Evolutionary conservation across 805 yeast genomes (phyloP), one percentile per base, ranked within the genome.

Genomic region (Myxozyma lipomycoides): DNA sequence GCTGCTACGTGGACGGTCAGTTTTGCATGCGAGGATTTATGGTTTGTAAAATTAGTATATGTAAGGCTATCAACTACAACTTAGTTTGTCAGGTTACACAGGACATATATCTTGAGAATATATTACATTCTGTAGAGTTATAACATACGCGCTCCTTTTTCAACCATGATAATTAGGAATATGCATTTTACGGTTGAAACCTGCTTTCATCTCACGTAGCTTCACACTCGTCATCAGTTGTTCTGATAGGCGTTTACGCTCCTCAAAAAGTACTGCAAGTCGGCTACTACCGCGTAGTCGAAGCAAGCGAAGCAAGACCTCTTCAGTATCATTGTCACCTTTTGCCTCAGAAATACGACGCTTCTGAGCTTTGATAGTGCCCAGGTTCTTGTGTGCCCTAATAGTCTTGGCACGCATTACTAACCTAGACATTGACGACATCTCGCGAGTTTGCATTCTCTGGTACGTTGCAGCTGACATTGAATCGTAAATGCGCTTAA

Each of bases 281-380:
- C 73, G 73, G 37, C 71, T 69, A 45, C 83, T 83, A 21, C 81
- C 86, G 51, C 82, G 78, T 35, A 89, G 73, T 23, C 89, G 68
- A 47, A 91, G 64, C 15, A 88, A 73, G 44, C 97, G 74, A 53
- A 91, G 67, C 4, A 90, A 73, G 10, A 88, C 75, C 59, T 87
- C 87, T 59, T 86, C 90, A 24, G 73, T 69, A 1, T 70, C 62
- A 7, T 75, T 74, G 17, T 73, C 68, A n/a, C 70, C 67, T 38
- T 70, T 69, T 1, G 76, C 79, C 26, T 72, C 74, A 12, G 70
- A 67, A 10, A 76, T 70, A 19, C 77, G 75, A 15, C 70, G 66
- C 49, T 74, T 75, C 7, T 78, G 74, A 40, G 69, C 68, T 5
- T 73, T 74, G 56, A 82, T 76, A 7, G 78, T 74, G 44, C 70